Conservation (phyloP, 495 filamentous ascomycete genomes). For the Chaetomidium leptoderma region DNA sequence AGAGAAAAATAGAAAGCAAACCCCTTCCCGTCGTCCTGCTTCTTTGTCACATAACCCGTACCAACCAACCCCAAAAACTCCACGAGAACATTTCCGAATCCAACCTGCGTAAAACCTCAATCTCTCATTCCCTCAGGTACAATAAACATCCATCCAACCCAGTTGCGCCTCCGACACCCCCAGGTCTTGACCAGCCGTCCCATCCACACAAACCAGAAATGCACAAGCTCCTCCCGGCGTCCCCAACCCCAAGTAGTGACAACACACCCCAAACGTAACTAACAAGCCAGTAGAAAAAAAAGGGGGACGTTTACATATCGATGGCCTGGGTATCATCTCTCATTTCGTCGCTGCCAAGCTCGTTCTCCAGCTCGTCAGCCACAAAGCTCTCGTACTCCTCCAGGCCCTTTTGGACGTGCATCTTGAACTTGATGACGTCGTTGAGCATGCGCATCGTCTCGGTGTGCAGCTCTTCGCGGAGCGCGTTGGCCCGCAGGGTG, state of each 20-base stretch:
- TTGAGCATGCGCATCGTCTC: conserved; percentile 95
- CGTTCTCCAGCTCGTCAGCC: conserved; percentile 82
- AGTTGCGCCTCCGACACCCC: background rate
- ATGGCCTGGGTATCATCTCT: conserved; percentile 30
- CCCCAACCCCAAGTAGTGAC: background rate
- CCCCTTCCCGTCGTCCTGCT: too few species aligned
- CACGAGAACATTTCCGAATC: too few species aligned
- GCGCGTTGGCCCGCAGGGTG: conserved; percentile 71
- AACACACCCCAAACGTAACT: background rate
- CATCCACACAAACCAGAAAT: conserved; percentile 1
- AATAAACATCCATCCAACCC: too few species aligned
- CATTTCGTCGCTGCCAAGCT: conserved; percentile 56
- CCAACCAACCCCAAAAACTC: too few species aligned
- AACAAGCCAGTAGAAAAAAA: background rate
- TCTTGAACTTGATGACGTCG: conserved; percentile 97
- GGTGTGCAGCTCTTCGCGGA: conserved; percentile 90
- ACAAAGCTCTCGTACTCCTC: conserved; percentile 93
- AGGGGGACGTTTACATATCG: conserved; percentile 14
- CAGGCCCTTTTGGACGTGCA: conserved; percentile 85
- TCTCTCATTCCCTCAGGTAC: too few species aligned
- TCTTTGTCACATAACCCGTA: too few species aligned
- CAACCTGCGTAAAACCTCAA: too few species aligned
- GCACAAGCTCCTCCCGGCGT: background rate
- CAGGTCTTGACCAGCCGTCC: background rate
- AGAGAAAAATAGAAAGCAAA: too few species aligned